Base-by-base conservation (phyloP, 768 basidiomycete species). In the Rhodotorula kratochvilovae region DNA sequence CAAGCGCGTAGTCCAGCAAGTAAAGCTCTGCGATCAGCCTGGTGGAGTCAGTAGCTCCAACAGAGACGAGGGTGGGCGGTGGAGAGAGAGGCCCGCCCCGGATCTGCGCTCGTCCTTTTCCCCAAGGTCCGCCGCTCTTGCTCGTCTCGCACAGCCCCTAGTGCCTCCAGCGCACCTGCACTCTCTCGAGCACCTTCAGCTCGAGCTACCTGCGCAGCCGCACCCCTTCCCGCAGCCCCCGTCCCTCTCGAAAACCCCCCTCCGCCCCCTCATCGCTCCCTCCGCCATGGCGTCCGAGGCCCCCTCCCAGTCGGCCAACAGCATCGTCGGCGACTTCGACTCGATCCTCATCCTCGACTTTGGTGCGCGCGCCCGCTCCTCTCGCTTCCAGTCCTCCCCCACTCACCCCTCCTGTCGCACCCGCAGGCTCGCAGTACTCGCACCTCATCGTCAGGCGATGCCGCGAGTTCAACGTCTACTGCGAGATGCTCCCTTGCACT, bases 381-480 rank as follows among this genome's bases (percentile, higher is more conserved):
- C 62, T 3, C 27, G 27, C 29, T n/a, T 0, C 16, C 12, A 27
- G 29, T 27, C 2, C 45, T 27, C 36, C 10, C 45, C 19, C 42
- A 42, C n/a, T 48, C 16, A 39, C 19, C 17, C 11, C 2, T 6
- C 27, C 51, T 13, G 1, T 16, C 48, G 27, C 27, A 13, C 35
- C 29, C 66, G 31, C 68, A 71, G 70, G 63, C 57, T 76, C 69
- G 35, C 62, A 59, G 27, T 72, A 75, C 74, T 75, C 94, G 75
- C 96, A 98, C 84, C 84, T 99, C 73, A 98, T 98, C 81, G 96
- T 94, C 13, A 84, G 96, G 79, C 85, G 96, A 87, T 97, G 95
- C 85, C 89, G 96, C 79, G 96, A 99, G 81, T 86, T 93, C 79
- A 91, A 92, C 66, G 92, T 99, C 65, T 98, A 98, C 79, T 95